Evolutionary conservation across 108 stramenopile genomes (phyloP), one percentile per base, ranked within the genome.

Genomic region (Craspedostauros australis): DNA sequence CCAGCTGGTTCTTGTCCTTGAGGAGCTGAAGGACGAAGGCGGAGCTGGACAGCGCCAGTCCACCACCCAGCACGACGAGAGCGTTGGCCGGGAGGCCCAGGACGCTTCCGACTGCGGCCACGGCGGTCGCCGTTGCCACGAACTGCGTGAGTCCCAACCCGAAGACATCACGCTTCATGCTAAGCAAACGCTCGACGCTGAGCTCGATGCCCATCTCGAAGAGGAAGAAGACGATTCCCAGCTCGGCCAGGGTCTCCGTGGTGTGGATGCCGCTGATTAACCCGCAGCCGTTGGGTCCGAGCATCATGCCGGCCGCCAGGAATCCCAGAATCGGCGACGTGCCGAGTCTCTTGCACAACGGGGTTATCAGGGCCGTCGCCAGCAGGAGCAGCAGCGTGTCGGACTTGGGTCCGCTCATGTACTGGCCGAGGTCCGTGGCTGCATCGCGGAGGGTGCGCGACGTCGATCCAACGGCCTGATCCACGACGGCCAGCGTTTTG

Each of bases 191-290:
- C 32, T 89, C 91, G 49, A 95, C 50, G 52, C 87, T 89, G 0
- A 97, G 67, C 60, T 97, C 95, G 31, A 97, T 81, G 24, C 96
- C 96, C 96, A 97, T 97, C 64, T 97, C 96, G 57, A 97, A 97
- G 1, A 97, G 67, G 62, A 97, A 97, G 60, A 97, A 95, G 31
- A 95, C 94, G 29, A 97, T 96, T 16, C 96, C 96, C 52, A 95
- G 73, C 56, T 97, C 95, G 1, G 91, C 95, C 54, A 95, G 57
- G 16, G 64, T 73, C 46, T 89, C 84, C 7, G 86, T 84, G 7
- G 79, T 81, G 50, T 88, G 86, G 44, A 90, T 73, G 14, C 79
- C 88, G 25, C 52, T 54, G 54, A 97, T 91, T 26, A 95, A 54
- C 7, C 89, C 85, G 15, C 78, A 72, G 20, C 88, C 95, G 49